phyloP scores from a whole-genome alignment of 2,329 filamentous ascomycete genomes.

The Alternaria ethzedia region DNA sequence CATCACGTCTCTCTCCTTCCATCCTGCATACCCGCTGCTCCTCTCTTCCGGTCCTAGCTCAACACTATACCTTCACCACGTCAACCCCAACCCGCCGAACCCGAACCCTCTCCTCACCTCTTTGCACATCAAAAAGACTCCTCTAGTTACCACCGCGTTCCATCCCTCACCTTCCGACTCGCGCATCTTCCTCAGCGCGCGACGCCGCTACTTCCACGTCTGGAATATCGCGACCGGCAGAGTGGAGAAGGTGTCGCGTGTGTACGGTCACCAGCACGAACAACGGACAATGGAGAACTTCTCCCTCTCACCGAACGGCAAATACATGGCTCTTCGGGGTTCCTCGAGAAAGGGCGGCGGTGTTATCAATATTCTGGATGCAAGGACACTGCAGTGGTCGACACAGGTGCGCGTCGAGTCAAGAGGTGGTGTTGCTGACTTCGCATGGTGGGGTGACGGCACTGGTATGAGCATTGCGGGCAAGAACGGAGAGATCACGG shows the following conservation, averaged over 20 bases:
- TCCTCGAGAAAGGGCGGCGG: slow-evolving; percentile 85
- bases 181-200: slow-evolving; percentile 85
- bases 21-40: slow-evolving; percentile 85
- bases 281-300: slow-evolving; percentile 92
- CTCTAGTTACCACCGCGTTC: slow-evolving; percentile 85
- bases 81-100: slow-evolving; percentile 75
- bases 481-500: slow-evolving; percentile 86
- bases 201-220: slow-evolving; percentile 88
- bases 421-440: slow-evolving; percentile 83
- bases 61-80: slow-evolving; percentile 86
- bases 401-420: slow-evolving; percentile 82
- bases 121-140: slow-evolving; percentile 81
- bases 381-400: slow-evolving; percentile 84
- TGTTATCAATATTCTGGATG: slow-evolving; percentile 82
- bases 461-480: slow-evolving; percentile 82
- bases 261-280: slow-evolving; percentile 78
- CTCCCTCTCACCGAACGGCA: slow-evolving; percentile 83
- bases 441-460: slow-evolving; percentile 89
- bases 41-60: slow-evolving; percentile 87
- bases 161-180: slow-evolving; percentile 70
- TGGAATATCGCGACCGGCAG: slow-evolving; percentile 86
- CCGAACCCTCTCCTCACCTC: slow-evolving; percentile 91
- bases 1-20: slow-evolving; percentile 85
- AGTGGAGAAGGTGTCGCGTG: slow-evolving; percentile 80
- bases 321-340: slow-evolving; percentile 83